phyloP scores from a whole-genome alignment of 495 filamentous ascomycete genomes.

The Lophiotrema nucula region DNA sequence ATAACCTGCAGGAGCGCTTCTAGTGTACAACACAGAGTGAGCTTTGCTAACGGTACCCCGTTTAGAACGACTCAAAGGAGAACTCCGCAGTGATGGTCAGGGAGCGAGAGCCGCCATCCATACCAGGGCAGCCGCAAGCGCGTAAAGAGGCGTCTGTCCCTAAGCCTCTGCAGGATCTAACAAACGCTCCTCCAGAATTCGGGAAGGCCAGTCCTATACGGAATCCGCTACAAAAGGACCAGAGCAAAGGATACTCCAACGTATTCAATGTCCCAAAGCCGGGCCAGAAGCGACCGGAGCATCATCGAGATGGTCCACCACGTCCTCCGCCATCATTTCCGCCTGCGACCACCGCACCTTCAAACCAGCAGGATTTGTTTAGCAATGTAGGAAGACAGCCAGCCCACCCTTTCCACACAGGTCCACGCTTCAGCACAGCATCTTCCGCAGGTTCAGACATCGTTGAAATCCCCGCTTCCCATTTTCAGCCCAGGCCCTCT shows the following conservation, averaged over 20 bases:
- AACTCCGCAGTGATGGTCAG: too few relatives aligned
- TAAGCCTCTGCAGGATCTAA: slow-evolving; percentile 27
- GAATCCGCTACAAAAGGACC: slow-evolving; percentile 38
- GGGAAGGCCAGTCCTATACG: slow-evolving; percentile 55
- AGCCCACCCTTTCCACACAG: neutral
- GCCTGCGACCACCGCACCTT: neutral
- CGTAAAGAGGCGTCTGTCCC: slow-evolving; percentile 24
- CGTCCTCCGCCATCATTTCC: slow-evolving; percentile 1
- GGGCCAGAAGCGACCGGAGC: slow-evolving; percentile 28
- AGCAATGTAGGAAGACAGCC: neutral
- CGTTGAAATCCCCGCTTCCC: slow-evolving; percentile 29
- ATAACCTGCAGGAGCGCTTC: neutral
- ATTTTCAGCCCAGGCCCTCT: slow-evolving; percentile 34
- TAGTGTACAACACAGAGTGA: neutral
- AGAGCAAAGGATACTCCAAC: slow-evolving; percentile 20
- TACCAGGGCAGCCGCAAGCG: slow-evolving; percentile 17
- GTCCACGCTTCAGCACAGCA: slow-evolving; percentile 15
- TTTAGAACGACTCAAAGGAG: neutral
- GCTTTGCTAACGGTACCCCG: neutral
- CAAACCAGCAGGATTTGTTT: neutral
- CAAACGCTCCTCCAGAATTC: slow-evolving; percentile 52
- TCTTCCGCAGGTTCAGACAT: slow-evolving; percentile 27
- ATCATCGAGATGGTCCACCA: slow-evolving; percentile 19
- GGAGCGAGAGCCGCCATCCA: slow-evolving; percentile 34
- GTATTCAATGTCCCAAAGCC: slow-evolving; percentile 33